Evolutionary conservation across 345 rosid genomes (phyloP), one percentile per base, ranked within the genome.

Genomic region (Noccaea caerulescens): DNA sequence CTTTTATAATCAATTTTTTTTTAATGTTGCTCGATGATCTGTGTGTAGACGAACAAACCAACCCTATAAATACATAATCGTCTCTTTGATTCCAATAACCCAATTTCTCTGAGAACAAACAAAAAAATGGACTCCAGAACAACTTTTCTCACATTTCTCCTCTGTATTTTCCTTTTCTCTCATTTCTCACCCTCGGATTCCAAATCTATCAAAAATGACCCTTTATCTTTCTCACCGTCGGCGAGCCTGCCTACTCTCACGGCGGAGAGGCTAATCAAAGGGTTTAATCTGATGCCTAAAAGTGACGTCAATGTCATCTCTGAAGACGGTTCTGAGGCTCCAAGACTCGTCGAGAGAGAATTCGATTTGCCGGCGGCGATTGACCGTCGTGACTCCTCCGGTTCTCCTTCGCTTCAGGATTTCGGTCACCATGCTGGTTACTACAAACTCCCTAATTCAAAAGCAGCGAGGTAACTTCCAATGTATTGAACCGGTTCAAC

Each of bases 401-500:
- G 43, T 70, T 74, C 82, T 33, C 80, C 87, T 11, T 80, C 96
- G 39, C 76, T 89, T 80, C 57, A 83, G 25, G 90, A 91, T 1
- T 84, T 91, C 14, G 95, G 91, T 49, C 96, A 91, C 74, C 87
- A 81, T 76, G 96, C 97, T 27, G 97, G 99, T 0, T 91, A 94
- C 72, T 91, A 81, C 66, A 82, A 63, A 58, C 96, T 94, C 49
- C 93, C 91, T 33, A 80, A 86, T 51, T 58, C 96, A 8, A 84
- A 80, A 72, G 87, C 81, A 8, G 93, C 97, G 34, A 91, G 95
- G 97, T 91, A 75, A 69, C 58, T 73, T 58, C 68, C 63, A 12
- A 6, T 7, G 63, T 25, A 36, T 5, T 53, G 0, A 56, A 47
- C 58, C 58, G 58, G 16, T 71, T 38, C 7, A 50, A 39, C 34